phyloP scores from a whole-genome alignment of 495 filamentous ascomycete species.

The Hypoxylon subgilvum region DNA sequence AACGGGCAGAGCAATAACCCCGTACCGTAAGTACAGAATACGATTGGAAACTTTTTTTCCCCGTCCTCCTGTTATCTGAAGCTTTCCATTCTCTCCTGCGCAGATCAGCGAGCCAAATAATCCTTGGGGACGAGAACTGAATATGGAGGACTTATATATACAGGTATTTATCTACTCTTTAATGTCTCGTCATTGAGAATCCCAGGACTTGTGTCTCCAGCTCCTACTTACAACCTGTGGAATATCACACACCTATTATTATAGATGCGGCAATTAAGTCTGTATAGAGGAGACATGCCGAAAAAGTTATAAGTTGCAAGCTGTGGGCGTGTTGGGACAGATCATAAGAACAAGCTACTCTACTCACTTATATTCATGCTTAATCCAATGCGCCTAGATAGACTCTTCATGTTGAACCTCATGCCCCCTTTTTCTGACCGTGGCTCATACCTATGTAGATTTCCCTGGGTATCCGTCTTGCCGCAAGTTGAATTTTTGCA shows the following conservation, averaged over 20 bases:
- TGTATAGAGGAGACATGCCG: background rate
- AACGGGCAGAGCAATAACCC: background rate
- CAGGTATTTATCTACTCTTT: too few relatives aligned
- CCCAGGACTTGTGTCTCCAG: too few relatives aligned
- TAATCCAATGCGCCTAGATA: constrained; percentile 21
- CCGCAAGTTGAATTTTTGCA: constrained; percentile 35
- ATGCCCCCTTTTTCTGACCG: constrained; percentile 46
- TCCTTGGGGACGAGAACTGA: too few relatives aligned
- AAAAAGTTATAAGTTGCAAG: background rate
- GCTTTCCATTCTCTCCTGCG: too few relatives aligned
- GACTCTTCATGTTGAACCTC: constrained; percentile 53
- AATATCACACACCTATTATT: background rate
- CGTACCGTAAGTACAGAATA: background rate
- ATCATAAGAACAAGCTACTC: background rate
- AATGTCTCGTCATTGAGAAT: too few relatives aligned
- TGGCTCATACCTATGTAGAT: constrained; percentile 54
- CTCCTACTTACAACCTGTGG: too few relatives aligned
- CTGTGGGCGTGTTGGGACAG: background rate
- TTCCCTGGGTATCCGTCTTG: constrained; percentile 37
- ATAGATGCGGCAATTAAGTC: background rate
- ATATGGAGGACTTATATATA: too few relatives aligned
- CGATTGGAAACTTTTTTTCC: constrained; percentile 1
- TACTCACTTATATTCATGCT: constrained; percentile 13
- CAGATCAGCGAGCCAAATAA: constrained; percentile 1
- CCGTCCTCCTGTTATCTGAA: too few relatives aligned